Conservation (phyloP, 2,329 filamentous ascomycete species). For the Colletotrichum cuscutae region DNA sequence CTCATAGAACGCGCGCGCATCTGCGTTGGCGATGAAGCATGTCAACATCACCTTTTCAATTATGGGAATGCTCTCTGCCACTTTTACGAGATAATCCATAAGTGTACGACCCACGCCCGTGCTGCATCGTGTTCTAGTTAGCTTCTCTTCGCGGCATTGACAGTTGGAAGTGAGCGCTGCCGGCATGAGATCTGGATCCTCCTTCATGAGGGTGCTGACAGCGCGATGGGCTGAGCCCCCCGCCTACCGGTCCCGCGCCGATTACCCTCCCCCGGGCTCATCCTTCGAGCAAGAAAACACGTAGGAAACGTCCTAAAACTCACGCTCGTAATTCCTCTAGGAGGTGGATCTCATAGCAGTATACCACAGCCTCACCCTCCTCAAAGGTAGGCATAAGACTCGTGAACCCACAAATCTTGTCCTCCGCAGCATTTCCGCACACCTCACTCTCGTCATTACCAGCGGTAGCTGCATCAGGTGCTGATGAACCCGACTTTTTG, state of each 20-base stretch:
- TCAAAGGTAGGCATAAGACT: constrained; percentile 81
- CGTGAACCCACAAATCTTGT: constrained; percentile 62
- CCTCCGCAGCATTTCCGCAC: constrained; percentile 36
- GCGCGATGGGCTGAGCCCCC: background rate
- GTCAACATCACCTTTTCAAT: constrained; percentile 79
- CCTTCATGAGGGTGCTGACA: too few relatives aligned
- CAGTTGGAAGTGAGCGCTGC: too few relatives aligned
- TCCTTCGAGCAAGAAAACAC: background rate
- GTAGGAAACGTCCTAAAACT: constrained; percentile 33
- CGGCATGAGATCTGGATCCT: background rate
- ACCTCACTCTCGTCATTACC: constrained; percentile 33
- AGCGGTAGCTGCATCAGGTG: background rate
- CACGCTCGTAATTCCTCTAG: constrained; percentile 64
- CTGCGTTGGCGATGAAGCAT: constrained; percentile 72
- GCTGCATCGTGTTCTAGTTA: constrained; percentile 45
- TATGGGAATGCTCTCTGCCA: constrained; percentile 63
- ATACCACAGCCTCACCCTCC: constrained; percentile 72
- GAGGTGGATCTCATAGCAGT: constrained; percentile 84
- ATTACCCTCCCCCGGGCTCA: background rate
- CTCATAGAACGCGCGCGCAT: constrained; percentile 69
- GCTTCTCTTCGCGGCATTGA: too few relatives aligned
- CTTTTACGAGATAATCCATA: constrained; percentile 63
- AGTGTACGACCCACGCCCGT: constrained; percentile 71
- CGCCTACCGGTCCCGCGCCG: too few relatives aligned
- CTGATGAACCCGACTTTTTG: constrained; percentile 38